Evolutionary conservation across 495 filamentous ascomycete genomes (phyloP), one percentile per base, ranked within the genome.

Genomic region (Chaetomium cochliodes): DNA sequence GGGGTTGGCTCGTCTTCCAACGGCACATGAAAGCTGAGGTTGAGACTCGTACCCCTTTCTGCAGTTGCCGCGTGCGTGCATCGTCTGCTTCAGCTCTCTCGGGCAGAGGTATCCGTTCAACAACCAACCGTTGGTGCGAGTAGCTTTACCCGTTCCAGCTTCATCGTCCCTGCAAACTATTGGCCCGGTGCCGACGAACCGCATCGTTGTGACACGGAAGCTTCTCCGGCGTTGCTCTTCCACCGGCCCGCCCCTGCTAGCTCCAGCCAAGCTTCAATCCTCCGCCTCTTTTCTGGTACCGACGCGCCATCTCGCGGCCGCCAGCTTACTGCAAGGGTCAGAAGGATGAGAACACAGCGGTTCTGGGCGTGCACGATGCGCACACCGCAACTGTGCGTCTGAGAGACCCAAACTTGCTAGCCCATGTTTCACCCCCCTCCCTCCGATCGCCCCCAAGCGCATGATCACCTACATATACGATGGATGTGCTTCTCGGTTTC

Each of bases 391-490:
- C 50, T 13, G 13, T 18, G 26, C 50, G 9, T 50, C 22, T 25
- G 22, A 50, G 3, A 6, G 28, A 30, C 49, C 49, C 23, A 6
- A 26, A 52, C 49, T 16, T 52, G 49, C 49, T 13, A 16, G 30
- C 33, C 33, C 53, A 13, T 57, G 54, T 57, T 57, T 57, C 54
- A 41, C 54, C 54, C n/a, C 54, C 54, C 5, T 41, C 37, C 33
- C 9, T 11, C n/a, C 11, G 54, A 22, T 15, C n/a, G 12, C 33
- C 33, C 33, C 53, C n/a, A 23, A 22, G 39, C 33, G 54, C 54
- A 42, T 57, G 54, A 41, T 57, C 54, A 22, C 26, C 33, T 39
- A 37, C 8, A 11, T 37, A 37, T 8, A 37, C 33, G 37, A 37
- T 8, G 9, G 5, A 11, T 12, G 1, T 3, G 6, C 54, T 42